phyloP scores from a whole-genome alignment of 805 yeast genomes.

The Komagataella pseudopastoris region DNA sequence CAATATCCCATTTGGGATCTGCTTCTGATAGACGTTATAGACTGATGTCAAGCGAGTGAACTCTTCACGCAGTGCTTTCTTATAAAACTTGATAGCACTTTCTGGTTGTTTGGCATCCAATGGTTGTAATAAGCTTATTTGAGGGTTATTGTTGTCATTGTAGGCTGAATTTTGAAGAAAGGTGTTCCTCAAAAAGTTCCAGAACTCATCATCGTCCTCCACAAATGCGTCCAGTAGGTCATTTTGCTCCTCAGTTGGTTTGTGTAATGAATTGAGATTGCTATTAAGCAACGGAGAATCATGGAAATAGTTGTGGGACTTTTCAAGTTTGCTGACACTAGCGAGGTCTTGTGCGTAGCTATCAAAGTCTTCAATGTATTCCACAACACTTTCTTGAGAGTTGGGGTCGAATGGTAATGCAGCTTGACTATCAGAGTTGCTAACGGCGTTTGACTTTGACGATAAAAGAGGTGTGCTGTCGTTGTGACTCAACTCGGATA shows the following conservation, averaged over 20 bases:
- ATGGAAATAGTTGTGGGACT: background rate
- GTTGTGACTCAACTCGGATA: background rate
- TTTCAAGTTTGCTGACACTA: background rate
- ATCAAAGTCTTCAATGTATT: background rate
- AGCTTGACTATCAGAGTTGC: background rate
- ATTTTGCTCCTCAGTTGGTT: background rate
- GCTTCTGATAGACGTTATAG: constrained; percentile 3
- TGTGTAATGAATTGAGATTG: background rate
- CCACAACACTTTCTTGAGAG: background rate
- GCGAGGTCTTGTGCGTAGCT: background rate
- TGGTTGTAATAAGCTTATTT: background rate
- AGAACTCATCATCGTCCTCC: background rate
- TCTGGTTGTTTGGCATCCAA: background rate
- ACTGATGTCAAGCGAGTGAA: background rate
- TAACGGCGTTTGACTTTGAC: background rate
- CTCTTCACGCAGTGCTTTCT: background rate
- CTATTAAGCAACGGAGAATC: background rate
- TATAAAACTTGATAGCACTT: background rate
- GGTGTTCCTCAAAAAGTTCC: background rate
- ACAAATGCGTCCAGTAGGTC: background rate
- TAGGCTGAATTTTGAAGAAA: background rate
- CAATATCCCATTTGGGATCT: constrained; percentile 20
- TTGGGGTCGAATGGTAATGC: background rate
- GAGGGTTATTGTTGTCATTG: background rate
- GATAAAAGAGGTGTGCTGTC: background rate